phyloP scores from a whole-genome alignment of 768 basidiomycete species.

The Leccinum subtestaceum region DNA sequence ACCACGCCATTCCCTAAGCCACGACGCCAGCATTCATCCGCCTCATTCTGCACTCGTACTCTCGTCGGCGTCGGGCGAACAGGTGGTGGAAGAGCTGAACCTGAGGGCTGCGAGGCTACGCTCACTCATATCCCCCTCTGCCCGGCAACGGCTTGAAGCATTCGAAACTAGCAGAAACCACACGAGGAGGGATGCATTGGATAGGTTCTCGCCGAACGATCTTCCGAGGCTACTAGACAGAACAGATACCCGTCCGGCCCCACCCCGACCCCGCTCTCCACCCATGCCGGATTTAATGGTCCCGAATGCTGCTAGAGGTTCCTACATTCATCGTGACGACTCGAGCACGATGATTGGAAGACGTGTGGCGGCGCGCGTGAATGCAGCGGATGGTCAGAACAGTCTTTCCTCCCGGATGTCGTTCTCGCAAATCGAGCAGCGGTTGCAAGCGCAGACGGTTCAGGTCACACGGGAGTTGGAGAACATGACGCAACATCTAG shows the following conservation, averaged over 20 bases:
- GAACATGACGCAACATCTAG: slow-evolving; percentile 29
- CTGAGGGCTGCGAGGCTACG: slow-evolving; percentile 28
- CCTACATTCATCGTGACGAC: slow-evolving; percentile 26
- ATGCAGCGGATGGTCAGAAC: slow-evolving; percentile 17
- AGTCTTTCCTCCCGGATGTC: slow-evolving; percentile 20
- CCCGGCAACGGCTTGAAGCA: slow-evolving; percentile 33
- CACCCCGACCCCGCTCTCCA: slow-evolving; percentile 26
- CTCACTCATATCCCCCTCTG: slow-evolving; percentile 28
- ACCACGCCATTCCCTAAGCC: slow-evolving; percentile 6
- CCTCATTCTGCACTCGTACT: slow-evolving; percentile 32
- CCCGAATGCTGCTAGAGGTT: slow-evolving; percentile 16
- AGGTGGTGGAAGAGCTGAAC: slow-evolving; percentile 27
- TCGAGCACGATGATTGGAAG: slow-evolving; percentile 35
- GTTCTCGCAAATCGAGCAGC: slow-evolving; percentile 29
- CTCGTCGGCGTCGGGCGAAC: slow-evolving; percentile 18
- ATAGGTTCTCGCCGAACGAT: slow-evolving; percentile 20
- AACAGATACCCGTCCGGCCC: slow-evolving; percentile 13
- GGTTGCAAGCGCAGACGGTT: slow-evolving; percentile 27
- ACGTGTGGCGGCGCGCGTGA: slow-evolving; percentile 33
- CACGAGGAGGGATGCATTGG: slow-evolving; percentile 21
- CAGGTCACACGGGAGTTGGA: slow-evolving; percentile 34
- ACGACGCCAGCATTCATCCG: slow-evolving; percentile 29
- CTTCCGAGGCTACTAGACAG: slow-evolving; percentile 9
- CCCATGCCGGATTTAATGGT: slow-evolving; percentile 30
- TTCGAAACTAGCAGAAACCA: slow-evolving; percentile 23